Evolutionary conservation across 2,329 filamentous ascomycete genomes (phyloP).

Genomic region (Cercospora sp.): DNA sequence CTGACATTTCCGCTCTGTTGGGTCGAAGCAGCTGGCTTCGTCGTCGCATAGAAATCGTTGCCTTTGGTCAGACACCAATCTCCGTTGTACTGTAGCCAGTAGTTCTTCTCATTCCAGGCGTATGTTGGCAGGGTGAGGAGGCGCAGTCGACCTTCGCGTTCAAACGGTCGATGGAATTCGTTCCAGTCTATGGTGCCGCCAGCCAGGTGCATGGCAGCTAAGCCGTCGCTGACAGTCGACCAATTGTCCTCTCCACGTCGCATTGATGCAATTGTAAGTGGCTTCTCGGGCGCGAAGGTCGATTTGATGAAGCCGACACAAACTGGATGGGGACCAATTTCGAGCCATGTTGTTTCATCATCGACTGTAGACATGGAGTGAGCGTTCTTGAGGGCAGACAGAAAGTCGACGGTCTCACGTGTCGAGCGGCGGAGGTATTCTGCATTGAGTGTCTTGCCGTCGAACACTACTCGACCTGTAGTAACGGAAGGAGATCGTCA

Average conservation of each 20-base stretch:
- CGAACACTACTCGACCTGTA: conserved; percentile 25
- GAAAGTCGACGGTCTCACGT: conserved; percentile 47
- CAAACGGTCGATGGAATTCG: conserved; percentile 54
- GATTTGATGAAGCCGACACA: conserved; percentile 22
- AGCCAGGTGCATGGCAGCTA: conserved; percentile 54
- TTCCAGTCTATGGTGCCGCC: conserved; percentile 62
- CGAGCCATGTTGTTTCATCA: conserved; percentile 44
- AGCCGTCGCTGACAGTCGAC: conserved; percentile 51
- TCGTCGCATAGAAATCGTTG: conserved; percentile 14
- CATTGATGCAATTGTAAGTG: conserved; percentile 16
- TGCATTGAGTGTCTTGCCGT: conserved; percentile 26
- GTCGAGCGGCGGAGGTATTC: conserved; percentile 30
- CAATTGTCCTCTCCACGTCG: conserved; percentile 38
- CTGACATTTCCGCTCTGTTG: not conserved
- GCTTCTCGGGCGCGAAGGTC: conserved; percentile 2
- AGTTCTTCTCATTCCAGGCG: conserved; percentile 39
- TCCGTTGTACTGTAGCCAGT: conserved; percentile 42
- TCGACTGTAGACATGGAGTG: conserved; percentile 41
- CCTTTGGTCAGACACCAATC: conserved; percentile 37
- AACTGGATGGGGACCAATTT: conserved; percentile 53
- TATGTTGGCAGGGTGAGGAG: conserved; percentile 55
- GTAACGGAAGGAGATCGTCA: not conserved
- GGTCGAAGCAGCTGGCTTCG: not conserved
- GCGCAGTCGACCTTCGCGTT: conserved; percentile 40
- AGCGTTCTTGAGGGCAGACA: conserved; percentile 26